Evolutionary conservation across 129 eudicot genomes (phyloP).

Genomic region (Centella asiatica): DNA sequence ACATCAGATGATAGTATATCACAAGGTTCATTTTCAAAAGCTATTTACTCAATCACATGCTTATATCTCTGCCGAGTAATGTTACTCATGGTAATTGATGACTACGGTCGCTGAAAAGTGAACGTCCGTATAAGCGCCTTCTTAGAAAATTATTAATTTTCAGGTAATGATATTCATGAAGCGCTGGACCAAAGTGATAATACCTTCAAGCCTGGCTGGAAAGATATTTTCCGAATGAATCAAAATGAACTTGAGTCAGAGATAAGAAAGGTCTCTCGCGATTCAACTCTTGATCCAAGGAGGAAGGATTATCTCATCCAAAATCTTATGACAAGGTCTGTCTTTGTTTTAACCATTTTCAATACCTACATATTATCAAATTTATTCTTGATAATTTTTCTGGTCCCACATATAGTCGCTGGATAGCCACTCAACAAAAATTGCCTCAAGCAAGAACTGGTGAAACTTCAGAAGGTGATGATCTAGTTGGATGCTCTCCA

Average conservation of each 20-base stretch:
- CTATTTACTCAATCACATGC: not conserved
- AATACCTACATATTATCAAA: not conserved
- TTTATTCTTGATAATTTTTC: not conserved
- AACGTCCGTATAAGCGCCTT: not conserved
- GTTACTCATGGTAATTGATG: no score
- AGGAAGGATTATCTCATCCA: conserved; percentile 96
- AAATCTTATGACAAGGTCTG: conserved; percentile 96
- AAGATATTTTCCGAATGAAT: conserved; percentile 96
- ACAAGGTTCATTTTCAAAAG: conserved; percentile 44
- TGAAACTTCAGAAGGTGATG: conserved; percentile 46
- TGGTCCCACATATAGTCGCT: conserved; percentile 37
- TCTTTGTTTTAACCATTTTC: conserved; percentile 3
- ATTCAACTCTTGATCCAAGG: conserved; percentile 96
- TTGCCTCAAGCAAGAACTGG: conserved; percentile 51
- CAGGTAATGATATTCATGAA: conserved; percentile 66
- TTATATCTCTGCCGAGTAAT: not conserved
- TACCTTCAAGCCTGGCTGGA: conserved; percentile 99
- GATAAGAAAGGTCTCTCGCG: conserved; percentile 96
- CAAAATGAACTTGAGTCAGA: conserved; percentile 98
- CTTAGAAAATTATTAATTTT: conserved; percentile 4
- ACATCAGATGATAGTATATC: conserved; percentile 34
- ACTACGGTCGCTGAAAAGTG: no score
- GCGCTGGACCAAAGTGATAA: conserved; percentile 61
- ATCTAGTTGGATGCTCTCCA: conserved; percentile 62
- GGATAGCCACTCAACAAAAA: conserved; percentile 99